phyloP scores from a whole-genome alignment of 306 rosid species.

The Corylus heterophylla region DNA sequence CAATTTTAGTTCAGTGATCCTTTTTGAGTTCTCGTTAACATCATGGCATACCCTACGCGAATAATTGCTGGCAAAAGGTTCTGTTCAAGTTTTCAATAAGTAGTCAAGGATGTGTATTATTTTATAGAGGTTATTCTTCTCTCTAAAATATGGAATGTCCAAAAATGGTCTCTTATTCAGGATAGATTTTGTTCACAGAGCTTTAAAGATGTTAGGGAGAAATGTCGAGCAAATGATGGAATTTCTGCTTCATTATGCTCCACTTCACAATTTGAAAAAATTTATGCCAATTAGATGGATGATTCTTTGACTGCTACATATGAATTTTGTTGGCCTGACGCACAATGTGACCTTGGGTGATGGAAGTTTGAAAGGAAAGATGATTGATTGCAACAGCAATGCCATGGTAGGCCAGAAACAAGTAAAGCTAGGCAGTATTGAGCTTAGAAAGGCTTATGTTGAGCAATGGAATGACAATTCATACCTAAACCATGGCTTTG shows the following conservation, averaged over 20 bases:
- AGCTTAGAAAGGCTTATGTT: neutral
- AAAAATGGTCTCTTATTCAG: neutral
- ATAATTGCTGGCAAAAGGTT: neutral
- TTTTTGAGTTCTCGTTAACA: neutral
- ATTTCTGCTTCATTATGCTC: neutral
- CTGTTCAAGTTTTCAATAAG: neutral
- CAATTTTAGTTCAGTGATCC: neutral
- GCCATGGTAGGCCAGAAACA: neutral
- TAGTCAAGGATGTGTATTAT: neutral
- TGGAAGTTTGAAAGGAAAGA: neutral
- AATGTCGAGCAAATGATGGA: neutral
- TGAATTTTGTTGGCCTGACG: neutral
- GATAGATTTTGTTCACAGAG: neutral
- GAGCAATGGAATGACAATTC: neutral
- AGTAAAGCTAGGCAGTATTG: neutral
- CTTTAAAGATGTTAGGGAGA: neutral
- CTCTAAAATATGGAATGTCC: neutral
- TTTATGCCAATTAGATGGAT: neutral
- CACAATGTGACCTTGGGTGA: neutral
- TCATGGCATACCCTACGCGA: conserved; percentile 9
- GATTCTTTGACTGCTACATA: neutral
- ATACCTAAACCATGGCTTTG: neutral
- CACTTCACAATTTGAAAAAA: neutral
- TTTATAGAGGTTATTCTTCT: neutral
- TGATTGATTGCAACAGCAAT: too few species aligned